Evolutionary conservation across 345 rosid genomes (phyloP), one percentile per base, ranked within the genome.

Genomic region (Lumnitzera racemosa): DNA sequence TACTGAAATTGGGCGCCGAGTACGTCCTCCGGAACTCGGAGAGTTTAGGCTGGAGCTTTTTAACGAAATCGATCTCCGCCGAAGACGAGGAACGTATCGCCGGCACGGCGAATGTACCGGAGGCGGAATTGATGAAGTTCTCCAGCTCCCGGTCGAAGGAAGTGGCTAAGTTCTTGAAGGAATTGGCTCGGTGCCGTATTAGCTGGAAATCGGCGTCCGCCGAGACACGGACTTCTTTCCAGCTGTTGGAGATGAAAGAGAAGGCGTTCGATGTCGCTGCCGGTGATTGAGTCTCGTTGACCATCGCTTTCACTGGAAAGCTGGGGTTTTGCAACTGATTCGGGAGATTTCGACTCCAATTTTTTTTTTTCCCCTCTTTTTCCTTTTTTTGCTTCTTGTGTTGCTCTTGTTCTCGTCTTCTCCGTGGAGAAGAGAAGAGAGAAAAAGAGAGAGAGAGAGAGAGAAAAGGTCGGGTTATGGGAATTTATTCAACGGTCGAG

Each of bases 181-280:
- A 83, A 53, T 83, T 90, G 59, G 99, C 99, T 57, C 99, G 83
- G 64, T 88, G 74, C 17, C 78, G 72, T 80, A 94, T 88, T 66
- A 90, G 70, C 70, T 79, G 96, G 65, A 94, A 70, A 72, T 94
- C 97, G 56, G 97, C 99, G 72, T 83, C 97, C 3, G 99, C 95
- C 12, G 97, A 94, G 70, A 90, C 85, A 2, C 86, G 79, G 48
- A 94, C 99, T 70, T 90, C 99, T 24, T 87, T 76, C 97, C 91
- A 94, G 27, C 99, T 91, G 73, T 74, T 86, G 13, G 97, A 85
- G 1, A 92, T 61, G 64, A 89, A 81, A 13, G 97, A 86, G 61
- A 94, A 86, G 49, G 97, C 88, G 61, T 61, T 83, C 47, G 84
- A 69, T 13, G 79, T 66, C 12, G 80, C 62, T 51, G 76, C 63